Conservation (phyloP, 169 alveolate genomes). For the Plasmodium fragile region DNA sequence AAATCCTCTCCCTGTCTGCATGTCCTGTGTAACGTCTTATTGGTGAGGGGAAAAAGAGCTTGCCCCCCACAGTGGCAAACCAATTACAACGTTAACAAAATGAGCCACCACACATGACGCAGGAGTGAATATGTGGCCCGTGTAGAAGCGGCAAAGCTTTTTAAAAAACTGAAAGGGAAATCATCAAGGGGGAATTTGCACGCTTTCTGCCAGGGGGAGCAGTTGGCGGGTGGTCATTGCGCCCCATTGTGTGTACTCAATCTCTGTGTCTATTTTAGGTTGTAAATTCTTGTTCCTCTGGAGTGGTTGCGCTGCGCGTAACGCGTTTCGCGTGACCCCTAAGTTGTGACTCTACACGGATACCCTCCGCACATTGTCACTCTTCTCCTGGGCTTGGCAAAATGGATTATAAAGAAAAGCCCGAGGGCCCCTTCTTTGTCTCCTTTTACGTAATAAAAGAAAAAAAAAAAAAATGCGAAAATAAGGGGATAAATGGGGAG, state of each 20-base stretch:
- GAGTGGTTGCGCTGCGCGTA: not conserved
- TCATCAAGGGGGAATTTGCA: not conserved
- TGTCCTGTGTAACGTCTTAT: not conserved
- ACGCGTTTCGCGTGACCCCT: not conserved
- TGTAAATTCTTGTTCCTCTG: not conserved
- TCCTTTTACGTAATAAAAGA: conserved; percentile 43
- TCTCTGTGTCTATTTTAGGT: not conserved
- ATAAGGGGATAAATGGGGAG: not conserved
- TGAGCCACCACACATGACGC: not conserved
- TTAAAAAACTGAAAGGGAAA: not conserved
- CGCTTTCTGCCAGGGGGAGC: not conserved
- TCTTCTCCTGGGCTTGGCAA: not conserved
- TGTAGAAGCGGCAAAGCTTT: not conserved
- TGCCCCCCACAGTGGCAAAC: not conserved
- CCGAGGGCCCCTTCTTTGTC: conserved; percentile 69
- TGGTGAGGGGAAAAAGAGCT: not conserved
- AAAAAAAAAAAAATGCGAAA: not conserved
- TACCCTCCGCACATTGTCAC: not conserved
- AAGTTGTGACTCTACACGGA: not conserved
- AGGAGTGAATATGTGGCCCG: not conserved
- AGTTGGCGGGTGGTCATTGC: not conserved
- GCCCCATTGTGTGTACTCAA: not conserved
- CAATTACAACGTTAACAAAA: not conserved
- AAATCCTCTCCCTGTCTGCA: not conserved
- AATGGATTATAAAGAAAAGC: conserved; percentile 73